A percentile compares a stretch with the other conserved stretches of the same genome.
Conservation (phyloP, 1,284 basidiomycete species). For the Thelephora terrestris region DNA sequence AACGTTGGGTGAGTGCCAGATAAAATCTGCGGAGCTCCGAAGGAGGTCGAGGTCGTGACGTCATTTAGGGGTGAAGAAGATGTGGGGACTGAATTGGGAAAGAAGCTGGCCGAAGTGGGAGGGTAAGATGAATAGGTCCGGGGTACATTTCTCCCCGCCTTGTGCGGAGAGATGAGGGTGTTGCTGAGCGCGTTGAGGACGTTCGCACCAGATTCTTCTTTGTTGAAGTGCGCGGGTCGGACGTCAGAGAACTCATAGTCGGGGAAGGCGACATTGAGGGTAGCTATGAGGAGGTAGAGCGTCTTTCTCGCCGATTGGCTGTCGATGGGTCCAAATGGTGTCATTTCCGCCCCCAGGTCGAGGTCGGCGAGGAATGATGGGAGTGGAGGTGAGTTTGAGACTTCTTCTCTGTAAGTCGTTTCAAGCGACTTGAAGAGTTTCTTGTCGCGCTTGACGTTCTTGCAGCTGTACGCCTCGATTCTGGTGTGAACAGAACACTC, state of each 20-base stretch:
- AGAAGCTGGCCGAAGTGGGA: constrained; percentile 60
- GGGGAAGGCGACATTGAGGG: constrained; percentile 94
- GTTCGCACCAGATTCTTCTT: constrained; percentile 66
- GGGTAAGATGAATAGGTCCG: constrained; percentile 77
- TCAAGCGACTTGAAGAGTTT: constrained; percentile 92
- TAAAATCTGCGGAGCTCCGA: constrained; percentile 37
- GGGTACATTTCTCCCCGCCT: constrained; percentile 53
- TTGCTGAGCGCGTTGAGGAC: constrained; percentile 77
- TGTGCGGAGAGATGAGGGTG: constrained; percentile 61
- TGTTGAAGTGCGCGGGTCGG: constrained; percentile 84
- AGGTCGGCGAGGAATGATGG: constrained; percentile 54
- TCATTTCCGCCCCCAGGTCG: constrained; percentile 60
- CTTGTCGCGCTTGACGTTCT: constrained; percentile 95
- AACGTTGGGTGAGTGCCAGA: constrained; percentile 68
- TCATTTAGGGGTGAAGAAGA: constrained; percentile 55
- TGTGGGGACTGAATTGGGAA: constrained; percentile 61
- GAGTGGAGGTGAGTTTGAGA: constrained; percentile 59
- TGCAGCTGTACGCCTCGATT: constrained; percentile 97
- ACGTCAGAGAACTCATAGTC: constrained; percentile 97
- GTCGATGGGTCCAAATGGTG: constrained; percentile 71
- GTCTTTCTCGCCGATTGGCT: constrained; percentile 77
- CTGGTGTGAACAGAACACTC: constrained; percentile 89
- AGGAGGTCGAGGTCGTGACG: constrained; percentile 43
- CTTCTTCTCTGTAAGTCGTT: constrained; percentile 71
- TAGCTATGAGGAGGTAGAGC: constrained; percentile 89